Percentiles rank a stretch among this genome's conserved stretches.
Conservation (phyloP, 2,329 filamentous ascomycete species). For the Beauveria sp. region DNA sequence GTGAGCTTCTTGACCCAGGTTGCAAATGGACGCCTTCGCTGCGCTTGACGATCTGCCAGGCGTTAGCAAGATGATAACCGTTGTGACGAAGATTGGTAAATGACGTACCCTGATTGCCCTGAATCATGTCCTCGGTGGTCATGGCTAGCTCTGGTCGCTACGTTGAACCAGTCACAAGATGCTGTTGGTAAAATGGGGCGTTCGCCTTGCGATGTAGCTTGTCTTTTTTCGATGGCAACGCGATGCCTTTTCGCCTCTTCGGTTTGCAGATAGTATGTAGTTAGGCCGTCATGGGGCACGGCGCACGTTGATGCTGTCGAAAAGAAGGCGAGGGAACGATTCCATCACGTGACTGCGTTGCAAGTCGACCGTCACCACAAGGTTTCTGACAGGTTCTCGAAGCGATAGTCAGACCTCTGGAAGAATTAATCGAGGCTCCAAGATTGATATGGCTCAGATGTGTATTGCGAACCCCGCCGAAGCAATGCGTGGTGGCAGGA, state of each 20-base stretch:
- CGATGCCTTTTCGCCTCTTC: background rate
- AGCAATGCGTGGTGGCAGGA: background rate
- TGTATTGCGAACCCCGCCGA: conserved; percentile 1
- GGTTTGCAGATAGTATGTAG: background rate
- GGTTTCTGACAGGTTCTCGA: background rate
- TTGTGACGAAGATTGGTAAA: conserved; percentile 11
- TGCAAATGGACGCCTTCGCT: conserved; percentile 77
- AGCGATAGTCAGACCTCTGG: background rate
- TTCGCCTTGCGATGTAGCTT: too few relatives aligned
- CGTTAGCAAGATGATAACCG: conserved; percentile 22
- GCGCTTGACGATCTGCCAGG: conserved; percentile 54
- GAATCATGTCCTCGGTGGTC: conserved; percentile 30
- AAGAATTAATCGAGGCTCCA: background rate
- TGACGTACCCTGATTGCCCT: conserved; percentile 36
- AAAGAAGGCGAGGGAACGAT: background rate
- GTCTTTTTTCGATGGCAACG: background rate
- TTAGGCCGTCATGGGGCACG: background rate
- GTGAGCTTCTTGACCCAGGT: conserved; percentile 92
- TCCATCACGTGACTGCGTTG: conserved; percentile 4
- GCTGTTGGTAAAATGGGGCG: background rate
- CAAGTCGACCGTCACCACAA: background rate
- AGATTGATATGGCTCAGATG: background rate
- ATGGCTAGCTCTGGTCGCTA: conserved; percentile 16
- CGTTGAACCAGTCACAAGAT: background rate
- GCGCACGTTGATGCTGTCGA: background rate